These are phyloP conservation scores for Trichoderma breve DNA, from an alignment of 2,329 filamentous ascomycete genomes.

Conservation along the genomic window DNA sequence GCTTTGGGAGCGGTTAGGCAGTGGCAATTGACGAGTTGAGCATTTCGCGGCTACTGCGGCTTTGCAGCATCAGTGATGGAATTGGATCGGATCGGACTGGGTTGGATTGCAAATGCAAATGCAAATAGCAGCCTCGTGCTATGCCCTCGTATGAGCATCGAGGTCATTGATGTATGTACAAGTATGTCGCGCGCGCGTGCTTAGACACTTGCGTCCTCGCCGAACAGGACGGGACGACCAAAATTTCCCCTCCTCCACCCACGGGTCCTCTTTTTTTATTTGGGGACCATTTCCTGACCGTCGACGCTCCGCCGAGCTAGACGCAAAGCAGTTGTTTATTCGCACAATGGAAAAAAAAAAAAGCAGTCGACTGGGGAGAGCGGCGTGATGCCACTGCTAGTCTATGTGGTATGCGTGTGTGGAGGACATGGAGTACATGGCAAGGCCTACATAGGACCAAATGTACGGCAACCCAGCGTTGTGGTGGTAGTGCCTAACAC, in stretches of 20 bases:
- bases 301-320: constrained; percentile 2
- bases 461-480: not conserved
- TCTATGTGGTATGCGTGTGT: not conserved
- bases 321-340: not conserved
- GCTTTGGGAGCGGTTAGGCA: not conserved
- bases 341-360: not conserved
- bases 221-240: not conserved
- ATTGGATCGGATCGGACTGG: not conserved
- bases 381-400: not conserved
- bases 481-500: not conserved
- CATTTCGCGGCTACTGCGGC: not conserved
- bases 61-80: not conserved
- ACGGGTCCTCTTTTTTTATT: not conserved
- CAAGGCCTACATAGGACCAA: not conserved
- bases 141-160: not conserved
- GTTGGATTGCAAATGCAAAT: not conserved
- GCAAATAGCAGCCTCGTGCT: not conserved
- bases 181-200: constrained; percentile 12
- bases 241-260: constrained; percentile 10
- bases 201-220: not conserved
- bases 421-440: not conserved
- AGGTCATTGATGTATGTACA: not conserved
- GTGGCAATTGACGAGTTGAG: not conserved
- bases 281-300: not conserved
- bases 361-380: not conserved